phyloP scores from a whole-genome alignment of 2,329 filamentous ascomycete species.

The Sordariomycetes sp. region DNA sequence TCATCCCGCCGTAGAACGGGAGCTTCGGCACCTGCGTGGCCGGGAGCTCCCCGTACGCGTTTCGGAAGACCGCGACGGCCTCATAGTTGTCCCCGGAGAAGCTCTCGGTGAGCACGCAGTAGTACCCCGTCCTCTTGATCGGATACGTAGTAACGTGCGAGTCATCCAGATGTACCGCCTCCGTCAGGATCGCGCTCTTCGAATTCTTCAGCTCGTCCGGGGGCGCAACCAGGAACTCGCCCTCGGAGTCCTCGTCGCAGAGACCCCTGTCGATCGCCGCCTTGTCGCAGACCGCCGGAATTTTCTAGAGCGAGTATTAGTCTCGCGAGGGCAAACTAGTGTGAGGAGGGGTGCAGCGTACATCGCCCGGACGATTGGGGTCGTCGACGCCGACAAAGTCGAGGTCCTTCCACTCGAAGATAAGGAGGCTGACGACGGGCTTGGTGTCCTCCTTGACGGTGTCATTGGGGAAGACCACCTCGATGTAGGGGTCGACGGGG shows the following conservation, averaged over 20 bases:
- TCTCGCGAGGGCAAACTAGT: neutral
- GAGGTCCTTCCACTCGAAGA: constrained; percentile 92
- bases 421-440: constrained; percentile 69
- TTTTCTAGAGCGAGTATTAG: constrained; percentile 14
- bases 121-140: constrained; percentile 87
- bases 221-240: constrained; percentile 70
- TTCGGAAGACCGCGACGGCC: constrained; percentile 82
- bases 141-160: constrained; percentile 67
- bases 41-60: constrained; percentile 91
- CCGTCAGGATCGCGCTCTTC: constrained; percentile 62
- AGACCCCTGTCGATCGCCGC: constrained; percentile 10
- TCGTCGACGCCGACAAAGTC: constrained; percentile 62
- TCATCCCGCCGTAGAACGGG: constrained; percentile 91
- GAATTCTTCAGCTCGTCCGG: constrained; percentile 58
- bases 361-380: constrained; percentile 39
- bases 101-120: constrained; percentile 74
- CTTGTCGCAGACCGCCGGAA: constrained; percentile 60
- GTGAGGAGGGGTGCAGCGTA: constrained; percentile 15
- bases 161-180: constrained; percentile 73
- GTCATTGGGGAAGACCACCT: constrained; percentile 62
- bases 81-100: constrained; percentile 61
- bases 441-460: constrained; percentile 49
- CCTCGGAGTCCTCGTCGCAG: constrained; percentile 31
- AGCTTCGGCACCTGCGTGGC: constrained; percentile 94
- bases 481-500: constrained; percentile 77